Evolutionary conservation across 176 grass and related monocot species (phyloP).

Genomic region (Tuctoria greenei): DNA sequence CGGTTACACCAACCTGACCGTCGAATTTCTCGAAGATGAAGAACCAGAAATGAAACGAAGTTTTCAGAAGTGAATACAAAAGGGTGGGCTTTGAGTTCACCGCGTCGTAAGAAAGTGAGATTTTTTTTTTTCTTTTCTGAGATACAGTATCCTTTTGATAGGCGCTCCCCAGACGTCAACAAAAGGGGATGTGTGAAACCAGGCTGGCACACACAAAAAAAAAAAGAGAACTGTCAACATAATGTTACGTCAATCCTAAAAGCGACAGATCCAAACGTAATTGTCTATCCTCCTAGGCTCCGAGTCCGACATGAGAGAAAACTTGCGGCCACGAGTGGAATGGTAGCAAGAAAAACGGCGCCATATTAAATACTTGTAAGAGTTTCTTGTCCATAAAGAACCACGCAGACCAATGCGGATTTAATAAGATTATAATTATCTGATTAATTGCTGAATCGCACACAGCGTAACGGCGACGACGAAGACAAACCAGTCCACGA

Average conservation of each 20-base stretch:
- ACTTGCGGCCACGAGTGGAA: conserved; percentile 3
- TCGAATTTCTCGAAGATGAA: background rate
- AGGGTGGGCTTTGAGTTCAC: background rate
- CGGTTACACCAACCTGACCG: background rate
- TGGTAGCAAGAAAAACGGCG: background rate
- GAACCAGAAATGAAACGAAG: background rate
- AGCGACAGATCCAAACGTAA: background rate
- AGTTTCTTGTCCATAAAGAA: background rate
- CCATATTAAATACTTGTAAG: background rate
- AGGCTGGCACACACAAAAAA: background rate
- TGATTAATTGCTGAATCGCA: background rate
- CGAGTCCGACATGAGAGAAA: background rate
- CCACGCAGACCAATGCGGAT: background rate
- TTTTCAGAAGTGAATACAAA: background rate
- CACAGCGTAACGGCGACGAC: background rate
- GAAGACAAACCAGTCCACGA: conserved; percentile 13
- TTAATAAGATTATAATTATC: background rate
- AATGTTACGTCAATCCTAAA: background rate
- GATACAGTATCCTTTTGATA: background rate
- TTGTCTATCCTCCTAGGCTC: conserved; percentile 4
- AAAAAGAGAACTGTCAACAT: background rate
- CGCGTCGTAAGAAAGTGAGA: background rate
- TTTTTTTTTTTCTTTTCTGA: too few species aligned
- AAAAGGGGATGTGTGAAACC: conserved; percentile 24
- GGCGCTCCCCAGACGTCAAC: background rate